Evolutionary conservation across 345 rosid species (phyloP), one percentile per base, ranked within the genome.

Genomic region (Citrus reticulata): DNA sequence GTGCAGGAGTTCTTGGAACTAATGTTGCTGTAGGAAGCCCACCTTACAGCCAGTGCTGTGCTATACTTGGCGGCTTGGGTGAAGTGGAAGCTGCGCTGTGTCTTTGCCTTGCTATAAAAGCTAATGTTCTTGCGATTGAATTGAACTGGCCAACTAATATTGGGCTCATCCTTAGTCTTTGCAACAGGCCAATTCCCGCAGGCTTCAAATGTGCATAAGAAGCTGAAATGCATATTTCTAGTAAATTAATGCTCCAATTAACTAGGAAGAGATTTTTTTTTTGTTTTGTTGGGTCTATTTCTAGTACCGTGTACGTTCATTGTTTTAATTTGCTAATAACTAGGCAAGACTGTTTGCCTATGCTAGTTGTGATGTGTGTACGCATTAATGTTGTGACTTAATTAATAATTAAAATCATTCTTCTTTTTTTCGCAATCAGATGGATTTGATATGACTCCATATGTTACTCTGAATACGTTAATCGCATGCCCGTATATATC

Each of bases 31-130:
- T 80, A 2, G 92, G 92, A 40, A 30, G 81, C 29, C 87, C 90
- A 1, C 68, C 90, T 9, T 66, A 37, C 6, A 79, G 73, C 81
- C 63, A 83, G 35, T 91, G 95, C 83, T 91, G 95, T 51, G 75
- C 90, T 14, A 5, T 91, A 79, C 72, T 91, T 3, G 1, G 30
- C 25, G 95, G 92, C 3, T 70, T 88, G 77, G 87, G 19, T 3
- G 87, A 89, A 62, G 9, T 80, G 71, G 95, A 91, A 57, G 93
- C 77, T 64, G 93, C 91, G n/a, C 14, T 81, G 72, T 91, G 95
- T 83, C 84, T 91, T 11, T 91, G 93, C 86, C 87, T 84, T 30
- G 91, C 87, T 58, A 83, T 89, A 42, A 89, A 91, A 80, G 94
- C 89, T 40, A 89, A 80, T 51, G 82, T 89, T 40, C 89, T 91